Percentiles rank a stretch among this genome's conserved stretches.
phyloP scores from a whole-genome alignment of 1,284 basidiomycete genomes.

The Spongispora temasekensis region DNA sequence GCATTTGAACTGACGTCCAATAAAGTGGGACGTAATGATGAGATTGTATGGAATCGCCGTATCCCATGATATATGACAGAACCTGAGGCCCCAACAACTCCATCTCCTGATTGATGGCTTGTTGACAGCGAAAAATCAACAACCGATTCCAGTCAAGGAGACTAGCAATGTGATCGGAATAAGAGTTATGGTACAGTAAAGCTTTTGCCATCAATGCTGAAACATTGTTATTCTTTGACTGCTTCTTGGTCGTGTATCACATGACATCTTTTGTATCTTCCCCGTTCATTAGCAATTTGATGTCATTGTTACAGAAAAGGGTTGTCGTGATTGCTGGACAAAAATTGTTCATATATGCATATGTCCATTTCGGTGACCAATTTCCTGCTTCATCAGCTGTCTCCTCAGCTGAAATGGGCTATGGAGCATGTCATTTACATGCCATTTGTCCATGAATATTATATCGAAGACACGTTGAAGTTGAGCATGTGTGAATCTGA shows the following conservation, averaged over 20 bases:
- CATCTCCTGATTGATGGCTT: too few relatives aligned
- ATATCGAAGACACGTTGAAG: conserved; percentile 2
- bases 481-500: conserved; percentile 8
- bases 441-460: conserved; percentile 1
- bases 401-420: neutral
- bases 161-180: too few relatives aligned
- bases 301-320: conserved; percentile 32
- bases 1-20: too few relatives aligned
- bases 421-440: conserved; percentile 10
- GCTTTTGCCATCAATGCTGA: conserved; percentile 5
- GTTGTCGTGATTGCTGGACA: conserved; percentile 7
- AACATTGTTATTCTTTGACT: conserved; percentile 19
- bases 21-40: too few relatives aligned
- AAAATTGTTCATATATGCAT: neutral
- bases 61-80: too few relatives aligned
- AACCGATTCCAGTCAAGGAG: too few relatives aligned
- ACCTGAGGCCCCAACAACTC: too few relatives aligned
- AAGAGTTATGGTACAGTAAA: too few relatives aligned
- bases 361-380: neutral
- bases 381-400: neutral
- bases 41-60: too few relatives aligned
- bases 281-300: conserved; percentile 31
- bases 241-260: conserved; percentile 36
- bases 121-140: too few relatives aligned
- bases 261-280: conserved; percentile 22